Percentiles rank a stretch among this genome's conserved stretches.
These are phyloP conservation scores for Melaleuca alternifolia DNA, from an alignment of 345 rosid species.

Conservation along the genomic window DNA sequence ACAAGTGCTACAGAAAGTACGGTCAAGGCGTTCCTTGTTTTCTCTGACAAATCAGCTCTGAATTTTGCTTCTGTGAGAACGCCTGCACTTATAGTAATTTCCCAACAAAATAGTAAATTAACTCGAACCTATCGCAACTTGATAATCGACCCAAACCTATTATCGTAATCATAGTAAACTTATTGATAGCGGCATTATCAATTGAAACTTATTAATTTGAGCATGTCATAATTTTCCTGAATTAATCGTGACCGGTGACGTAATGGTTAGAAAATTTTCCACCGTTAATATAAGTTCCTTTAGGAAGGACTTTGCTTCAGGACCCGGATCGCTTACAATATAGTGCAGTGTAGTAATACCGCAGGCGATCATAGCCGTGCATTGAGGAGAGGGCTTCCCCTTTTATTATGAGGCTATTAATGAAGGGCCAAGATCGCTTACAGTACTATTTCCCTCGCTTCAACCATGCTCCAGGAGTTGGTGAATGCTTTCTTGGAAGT, in stretches of 20 bases:
- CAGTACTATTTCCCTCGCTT: no score
- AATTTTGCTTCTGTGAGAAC: neutral
- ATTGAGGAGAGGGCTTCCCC: no score
- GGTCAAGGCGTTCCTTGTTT: neutral
- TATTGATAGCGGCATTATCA: neutral
- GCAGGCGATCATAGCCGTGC: no score
- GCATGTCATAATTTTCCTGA: no score
- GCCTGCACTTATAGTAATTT: neutral
- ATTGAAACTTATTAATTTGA: neutral
- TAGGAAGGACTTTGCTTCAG: neutral
- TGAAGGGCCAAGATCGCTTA: no score
- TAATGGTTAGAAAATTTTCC: neutral
- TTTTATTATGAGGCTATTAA: no score
- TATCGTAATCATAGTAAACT: neutral
- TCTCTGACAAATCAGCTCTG: neutral
- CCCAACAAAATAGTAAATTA: neutral
- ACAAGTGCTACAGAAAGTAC: neutral
- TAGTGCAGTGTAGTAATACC: no score
- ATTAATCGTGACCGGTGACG: neutral
- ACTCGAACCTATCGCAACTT: neutral
- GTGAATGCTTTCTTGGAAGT: no score
- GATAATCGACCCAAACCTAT: no score
- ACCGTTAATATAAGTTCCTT: neutral
- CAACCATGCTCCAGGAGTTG: neutral
- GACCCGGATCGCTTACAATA: no score